These are phyloP conservation scores for Passiflora organensis DNA, from an alignment of 345 rosid species.

Conservation along the genomic window DNA sequence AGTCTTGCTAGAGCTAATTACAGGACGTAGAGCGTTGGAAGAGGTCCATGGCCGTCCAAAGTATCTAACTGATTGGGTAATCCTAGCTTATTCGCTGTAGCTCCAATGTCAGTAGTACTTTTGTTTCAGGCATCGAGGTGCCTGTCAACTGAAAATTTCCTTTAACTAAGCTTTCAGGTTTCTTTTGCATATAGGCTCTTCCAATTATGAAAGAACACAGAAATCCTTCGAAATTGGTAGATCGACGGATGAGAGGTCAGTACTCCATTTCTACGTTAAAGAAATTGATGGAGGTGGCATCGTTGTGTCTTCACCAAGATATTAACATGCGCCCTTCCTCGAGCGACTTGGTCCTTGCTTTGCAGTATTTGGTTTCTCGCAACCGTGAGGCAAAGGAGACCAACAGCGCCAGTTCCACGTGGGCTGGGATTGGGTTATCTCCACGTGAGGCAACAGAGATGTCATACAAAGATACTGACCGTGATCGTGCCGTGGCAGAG, in stretches of 20 bases:
- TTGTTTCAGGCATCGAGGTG: too few relatives aligned
- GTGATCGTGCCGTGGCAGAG: conserved; percentile 53
- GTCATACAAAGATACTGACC: conserved; percentile 28
- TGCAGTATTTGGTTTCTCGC: conserved; percentile 36
- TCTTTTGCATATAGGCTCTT: conserved; percentile 13
- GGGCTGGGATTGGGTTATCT: conserved; percentile 16
- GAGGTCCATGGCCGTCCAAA: conserved; percentile 5
- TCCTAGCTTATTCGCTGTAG: too few relatives aligned
- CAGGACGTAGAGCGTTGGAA: conserved; percentile 13
- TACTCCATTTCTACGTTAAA: conserved; percentile 26
- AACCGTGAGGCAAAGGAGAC: conserved; percentile 14
- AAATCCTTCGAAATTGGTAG: conserved; percentile 15
- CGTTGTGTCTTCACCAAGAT: conserved; percentile 42
- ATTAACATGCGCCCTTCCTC: conserved; percentile 45
- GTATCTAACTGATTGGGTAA: conserved; percentile 14
- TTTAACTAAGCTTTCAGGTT: background rate
- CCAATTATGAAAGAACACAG: conserved; percentile 13
- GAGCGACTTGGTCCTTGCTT: conserved; percentile 42
- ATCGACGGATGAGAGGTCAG: conserved; percentile 44
- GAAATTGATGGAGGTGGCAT: conserved; percentile 50
- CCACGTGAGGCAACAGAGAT: conserved; percentile 29
- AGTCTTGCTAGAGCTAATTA: conserved; percentile 17
- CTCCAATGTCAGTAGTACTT: too few relatives aligned
- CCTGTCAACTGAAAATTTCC: too few relatives aligned
- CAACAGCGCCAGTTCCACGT: conserved; percentile 5